Evolutionary conservation across 78 protist genomes (phyloP).

Genomic region (Speleostelium caveatum): DNA sequence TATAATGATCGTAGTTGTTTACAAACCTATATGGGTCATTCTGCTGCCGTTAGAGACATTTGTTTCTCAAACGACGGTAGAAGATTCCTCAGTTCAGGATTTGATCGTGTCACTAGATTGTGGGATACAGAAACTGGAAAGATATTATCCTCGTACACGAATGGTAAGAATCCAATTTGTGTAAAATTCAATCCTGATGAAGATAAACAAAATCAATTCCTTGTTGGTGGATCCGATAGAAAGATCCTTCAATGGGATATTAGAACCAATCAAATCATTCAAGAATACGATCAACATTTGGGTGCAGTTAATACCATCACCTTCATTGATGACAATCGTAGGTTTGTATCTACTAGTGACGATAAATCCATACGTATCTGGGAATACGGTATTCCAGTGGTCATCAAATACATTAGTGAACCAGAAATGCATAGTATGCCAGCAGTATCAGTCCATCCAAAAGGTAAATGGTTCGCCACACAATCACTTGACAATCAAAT

Average conservation of each 20-base stretch:
- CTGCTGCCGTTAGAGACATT: slow-evolving; percentile 88
- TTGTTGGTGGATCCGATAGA: slow-evolving; percentile 90
- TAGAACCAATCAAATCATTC: slow-evolving; percentile 82
- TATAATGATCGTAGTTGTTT: slow-evolving; percentile 70
- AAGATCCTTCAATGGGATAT: slow-evolving; percentile 90
- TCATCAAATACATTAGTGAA: slow-evolving; percentile 89
- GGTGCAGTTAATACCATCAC: slow-evolving; percentile 95
- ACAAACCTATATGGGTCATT: slow-evolving; percentile 94
- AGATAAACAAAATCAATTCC: slow-evolving; percentile 81
- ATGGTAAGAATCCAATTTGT: slow-evolving; percentile 83
- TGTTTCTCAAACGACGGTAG: slow-evolving; percentile 87
- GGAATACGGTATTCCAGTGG: slow-evolving; percentile 97
- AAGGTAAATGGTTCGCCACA: slow-evolving; percentile 87
- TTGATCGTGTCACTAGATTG: slow-evolving; percentile 85
- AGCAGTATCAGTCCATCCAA: slow-evolving; percentile 90
- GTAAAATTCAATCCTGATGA: slow-evolving; percentile 89
- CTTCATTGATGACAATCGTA: slow-evolving; percentile 89
- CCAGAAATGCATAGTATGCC: slow-evolving; percentile 91
- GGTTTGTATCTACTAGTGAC: slow-evolving; percentile 93
- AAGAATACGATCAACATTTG: slow-evolving; percentile 95
- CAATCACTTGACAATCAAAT: slow-evolving; percentile 97
- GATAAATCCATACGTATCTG: slow-evolving; percentile 97
- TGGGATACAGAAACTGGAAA: slow-evolving; percentile 99
- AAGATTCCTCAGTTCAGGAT: slow-evolving; percentile 86
- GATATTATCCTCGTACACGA: slow-evolving; percentile 75